Evolutionary conservation across 768 basidiomycete genomes (phyloP), one percentile per base, ranked within the genome.

Genomic region (Suillus alpinus): DNA sequence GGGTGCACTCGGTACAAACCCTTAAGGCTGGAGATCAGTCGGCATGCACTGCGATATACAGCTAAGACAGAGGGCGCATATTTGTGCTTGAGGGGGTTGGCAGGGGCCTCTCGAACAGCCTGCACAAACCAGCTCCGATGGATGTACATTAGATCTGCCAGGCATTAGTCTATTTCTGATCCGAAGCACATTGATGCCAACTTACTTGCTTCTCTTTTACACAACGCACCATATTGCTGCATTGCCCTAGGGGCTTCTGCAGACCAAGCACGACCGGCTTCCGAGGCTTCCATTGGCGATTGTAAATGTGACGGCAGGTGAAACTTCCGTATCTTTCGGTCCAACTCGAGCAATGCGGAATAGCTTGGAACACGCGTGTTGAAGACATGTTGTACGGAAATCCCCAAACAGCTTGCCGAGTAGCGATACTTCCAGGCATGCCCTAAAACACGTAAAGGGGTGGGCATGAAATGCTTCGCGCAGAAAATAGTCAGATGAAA

Each of bases 291-390:
- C 43, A 67, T 69, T 10, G 80, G 81, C 14, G 75, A 74, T 52
- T 77, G 78, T 6, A 86, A 68, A 60, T 81, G 73, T 10, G 68
- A 64, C 0, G 84, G 82, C 4, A 81, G 67, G 0, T 78, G 77
- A 64, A 83, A 84, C 34, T 78, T 76, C 41, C 83, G 80, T 50
- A 86, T 80, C 37, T 73, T 77, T 53, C 76, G 75, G 72, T 86
- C 84, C 53, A 84, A 67, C 29, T 80, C 78, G 32, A 85, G 74
- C 2, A 86, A 65, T 5, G 76, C 73, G 10, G 74, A 67, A 65
- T 85, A 86, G 16, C 71, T 68, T 4, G 77, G 76, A 18, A 67
- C 68, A 55, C 70, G 72, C 5, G 69, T 75, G 50, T 70, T 75
- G 63, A 81, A 80, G 2, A 78, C 73, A 64, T 78, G 80, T 32